Evolutionary conservation across 2,329 filamentous ascomycete genomes (phyloP), one percentile per base, ranked within the genome.

Genomic region (Leptographium procerum): DNA sequence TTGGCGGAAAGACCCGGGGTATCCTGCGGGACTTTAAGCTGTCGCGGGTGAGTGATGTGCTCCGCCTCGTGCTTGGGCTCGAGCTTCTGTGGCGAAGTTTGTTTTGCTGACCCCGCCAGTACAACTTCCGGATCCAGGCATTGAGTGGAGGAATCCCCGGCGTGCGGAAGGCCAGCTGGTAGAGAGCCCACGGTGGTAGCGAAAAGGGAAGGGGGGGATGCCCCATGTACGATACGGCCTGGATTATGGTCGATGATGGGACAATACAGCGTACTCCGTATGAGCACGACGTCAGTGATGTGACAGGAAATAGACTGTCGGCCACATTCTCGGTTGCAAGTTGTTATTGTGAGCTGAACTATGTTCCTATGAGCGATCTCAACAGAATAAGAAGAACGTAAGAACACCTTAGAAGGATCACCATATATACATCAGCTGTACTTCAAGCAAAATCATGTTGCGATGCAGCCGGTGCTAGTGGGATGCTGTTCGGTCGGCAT

Each of bases 111-210:
- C 71, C 61, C n/a, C 24, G 65, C 28, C 67, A 97, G 92, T 99
- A 82, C 73, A 90, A 92, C 76, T 99, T 99, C 77, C 84, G 94
- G 71, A 77, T 94, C 74, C 86, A 96, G 71, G 94, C 94, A 22
- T 75, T 96, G 62, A 86, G 82, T 34, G 94, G 94, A 55, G 84
- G 89, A 61, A 71, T 99, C 57, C 92, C 94, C 0, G 94, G 94
- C 66, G 94, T 99, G 58, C 90, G 86, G 80, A 95, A 95, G 78
- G 94, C 94, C 55, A 95, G 89, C 73, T 99, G 94, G 94, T 99
- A 89, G 71, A 69, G 11, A 47, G 22, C 14, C 7, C 3, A 9
- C 14, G 43, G 22, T 31, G 34, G 31, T 19, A 8, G 36, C 5
- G 9, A 55, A 36, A 28, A 48, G 8, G 45, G 52, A 28, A 26